These are phyloP conservation scores for Tolypocladium tropicale DNA, from an alignment of 2,329 filamentous ascomycete genomes.

Conservation along the genomic window DNA sequence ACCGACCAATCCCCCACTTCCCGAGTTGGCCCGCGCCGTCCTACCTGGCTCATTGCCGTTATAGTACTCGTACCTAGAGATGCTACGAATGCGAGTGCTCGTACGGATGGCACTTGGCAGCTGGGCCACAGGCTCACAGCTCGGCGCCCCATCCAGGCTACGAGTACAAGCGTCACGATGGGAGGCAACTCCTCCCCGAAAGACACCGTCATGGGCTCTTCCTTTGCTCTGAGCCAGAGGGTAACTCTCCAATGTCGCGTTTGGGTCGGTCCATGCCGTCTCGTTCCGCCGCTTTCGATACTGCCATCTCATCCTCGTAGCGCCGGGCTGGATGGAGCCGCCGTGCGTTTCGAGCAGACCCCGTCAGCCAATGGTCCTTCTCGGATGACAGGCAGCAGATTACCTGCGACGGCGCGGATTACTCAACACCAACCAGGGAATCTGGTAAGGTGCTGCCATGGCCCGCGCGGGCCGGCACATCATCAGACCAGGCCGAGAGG, in stretches of 20 bases:
- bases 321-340: neutral
- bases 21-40: neutral
- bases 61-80: too few species aligned
- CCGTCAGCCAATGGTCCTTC: neutral
- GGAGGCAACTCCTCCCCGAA: neutral
- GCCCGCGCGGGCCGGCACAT: neutral
- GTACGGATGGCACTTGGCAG: neutral
- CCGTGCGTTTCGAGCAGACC: neutral
- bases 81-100: too few species aligned
- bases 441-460: neutral
- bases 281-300: neutral
- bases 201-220: neutral
- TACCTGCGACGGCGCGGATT: neutral
- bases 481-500: neutral
- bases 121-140: too few species aligned
- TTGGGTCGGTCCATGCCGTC: neutral
- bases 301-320: neutral
- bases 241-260: too few species aligned
- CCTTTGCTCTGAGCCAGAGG: neutral
- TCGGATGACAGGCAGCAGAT: neutral
- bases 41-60: neutral
- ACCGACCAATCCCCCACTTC: conserved; percentile 1
- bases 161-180: neutral
- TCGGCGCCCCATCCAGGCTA: too few species aligned
- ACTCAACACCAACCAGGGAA: neutral